phyloP scores from a whole-genome alignment of 441 rosid genomes.

The Raphanus hybrid region DNA sequence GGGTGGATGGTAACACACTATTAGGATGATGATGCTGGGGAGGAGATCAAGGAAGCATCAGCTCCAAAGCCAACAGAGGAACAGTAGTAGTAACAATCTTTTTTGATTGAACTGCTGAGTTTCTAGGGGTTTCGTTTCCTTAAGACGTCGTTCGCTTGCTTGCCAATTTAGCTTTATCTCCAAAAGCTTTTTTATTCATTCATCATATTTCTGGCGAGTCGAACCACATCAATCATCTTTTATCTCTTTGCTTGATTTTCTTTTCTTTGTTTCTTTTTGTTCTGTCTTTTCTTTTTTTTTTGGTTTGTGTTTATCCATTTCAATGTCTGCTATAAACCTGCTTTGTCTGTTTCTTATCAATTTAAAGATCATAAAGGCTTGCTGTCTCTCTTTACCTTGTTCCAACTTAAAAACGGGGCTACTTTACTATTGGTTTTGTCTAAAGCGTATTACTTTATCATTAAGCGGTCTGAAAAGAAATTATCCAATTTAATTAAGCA shows the following conservation, averaged over 20 bases:
- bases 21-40: slow-evolving; percentile 68
- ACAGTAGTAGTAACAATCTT: slow-evolving; percentile 53
- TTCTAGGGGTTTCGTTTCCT: slow-evolving; percentile 44
- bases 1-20: neutral
- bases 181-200: slow-evolving; percentile 29
- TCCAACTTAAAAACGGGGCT: neutral
- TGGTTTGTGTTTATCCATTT: slow-evolving; percentile 14
- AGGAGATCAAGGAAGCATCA: slow-evolving; percentile 63
- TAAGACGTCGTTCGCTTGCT: slow-evolving; percentile 15
- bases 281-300: neutral
- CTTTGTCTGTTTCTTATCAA: slow-evolving; percentile 38
- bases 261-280: slow-evolving; percentile 23
- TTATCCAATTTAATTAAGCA: neutral
- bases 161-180: slow-evolving; percentile 20
- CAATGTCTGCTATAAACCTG: slow-evolving; percentile 21
- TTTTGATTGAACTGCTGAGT: slow-evolving; percentile 32
- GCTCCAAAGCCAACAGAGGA: slow-evolving; percentile 62
- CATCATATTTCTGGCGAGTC: slow-evolving; percentile 34
- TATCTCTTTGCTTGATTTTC: slow-evolving; percentile 4
- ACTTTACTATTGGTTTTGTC: slow-evolving; percentile 3
- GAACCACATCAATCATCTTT: slow-evolving; percentile 37
- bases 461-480: neutral
- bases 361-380: slow-evolving; percentile 38
- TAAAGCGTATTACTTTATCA: slow-evolving; percentile 27
- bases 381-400: slow-evolving; percentile 7